Evolutionary conservation across 2,329 filamentous ascomycete genomes (phyloP).

Genomic region (Coleophoma crateriformis): DNA sequence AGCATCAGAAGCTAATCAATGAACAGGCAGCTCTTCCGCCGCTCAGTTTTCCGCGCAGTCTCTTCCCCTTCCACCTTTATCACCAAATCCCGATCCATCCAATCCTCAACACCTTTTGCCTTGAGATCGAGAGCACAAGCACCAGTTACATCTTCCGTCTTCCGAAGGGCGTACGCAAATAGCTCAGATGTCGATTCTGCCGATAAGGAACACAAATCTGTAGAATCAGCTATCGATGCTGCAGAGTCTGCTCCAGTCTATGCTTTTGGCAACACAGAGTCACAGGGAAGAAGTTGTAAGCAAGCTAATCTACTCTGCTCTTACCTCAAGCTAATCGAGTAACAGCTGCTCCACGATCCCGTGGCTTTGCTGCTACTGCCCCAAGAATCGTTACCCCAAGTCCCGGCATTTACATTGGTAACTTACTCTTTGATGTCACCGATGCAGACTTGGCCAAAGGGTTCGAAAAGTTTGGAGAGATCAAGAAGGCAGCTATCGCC

Average conservation of each 20-base stretch:
- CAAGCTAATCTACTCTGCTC: not conserved
- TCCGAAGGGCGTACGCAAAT: constrained; percentile 28
- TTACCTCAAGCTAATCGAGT: not conserved
- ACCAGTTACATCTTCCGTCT: constrained; percentile 29
- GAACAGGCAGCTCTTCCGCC: constrained; percentile 38
- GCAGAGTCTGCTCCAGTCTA: constrained; percentile 6
- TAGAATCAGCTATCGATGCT: constrained; percentile 16
- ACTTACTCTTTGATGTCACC: constrained; percentile 64
- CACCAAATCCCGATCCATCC: constrained; percentile 34
- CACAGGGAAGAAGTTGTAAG: not conserved
- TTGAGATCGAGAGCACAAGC: constrained; percentile 27
- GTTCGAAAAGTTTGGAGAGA: constrained; percentile 50
- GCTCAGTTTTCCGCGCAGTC: constrained; percentile 49
- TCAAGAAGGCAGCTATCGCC: constrained; percentile 48
- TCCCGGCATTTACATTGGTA: constrained; percentile 56
- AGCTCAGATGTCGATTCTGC: constrained; percentile 38
- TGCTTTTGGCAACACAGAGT: not conserved
- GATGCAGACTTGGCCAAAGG: constrained; percentile 51
- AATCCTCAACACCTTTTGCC: constrained; percentile 28
- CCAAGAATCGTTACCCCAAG: constrained; percentile 5
- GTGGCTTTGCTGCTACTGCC: not conserved
- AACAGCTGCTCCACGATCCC: too few species aligned
- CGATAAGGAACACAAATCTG: constrained; percentile 18
- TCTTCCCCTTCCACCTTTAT: constrained; percentile 38
- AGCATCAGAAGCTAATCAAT: too few species aligned